Percentiles rank a stretch among this genome's conserved stretches.
phyloP scores from a whole-genome alignment of 345 rosid genomes.

The Jatropha curcas region DNA sequence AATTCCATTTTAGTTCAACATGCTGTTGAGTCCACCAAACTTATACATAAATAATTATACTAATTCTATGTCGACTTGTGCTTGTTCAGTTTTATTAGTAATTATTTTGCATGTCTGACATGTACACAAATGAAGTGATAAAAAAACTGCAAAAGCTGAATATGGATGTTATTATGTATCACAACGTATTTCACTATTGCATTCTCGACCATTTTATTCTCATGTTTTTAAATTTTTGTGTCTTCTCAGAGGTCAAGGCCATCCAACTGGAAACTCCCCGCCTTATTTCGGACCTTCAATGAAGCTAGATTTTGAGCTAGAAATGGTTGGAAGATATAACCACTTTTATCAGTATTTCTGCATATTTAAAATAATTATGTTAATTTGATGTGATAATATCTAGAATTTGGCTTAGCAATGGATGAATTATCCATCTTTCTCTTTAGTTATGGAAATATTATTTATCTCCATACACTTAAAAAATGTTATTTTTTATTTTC shows the following conservation, averaged over 20 bases:
- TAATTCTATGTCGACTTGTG: not conserved
- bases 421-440: not conserved
- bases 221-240: slow-evolving; percentile 12
- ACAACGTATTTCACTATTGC: not conserved
- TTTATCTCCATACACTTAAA: not conserved
- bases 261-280: slow-evolving; percentile 65
- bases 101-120: not conserved
- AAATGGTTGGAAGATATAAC: slow-evolving; percentile 60
- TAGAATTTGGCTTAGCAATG: not conserved
- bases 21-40: not conserved
- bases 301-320: slow-evolving; percentile 97
- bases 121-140: no score
- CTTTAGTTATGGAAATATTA: not conserved
- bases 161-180: not conserved
- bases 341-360: not conserved
- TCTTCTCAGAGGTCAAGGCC: slow-evolving; percentile 75
- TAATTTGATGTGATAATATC: not conserved
- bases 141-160: not conserved
- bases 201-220: no score
- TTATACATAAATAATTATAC: not conserved
- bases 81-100: not conserved
- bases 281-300: slow-evolving; percentile 85
- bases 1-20: not conserved
- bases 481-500: not conserved
- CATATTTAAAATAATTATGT: not conserved